Percentiles rank a stretch among this genome's conserved stretches.
phyloP scores from a whole-genome alignment of 352 stramenopile genomes.

The Phytophthora syringae region DNA sequence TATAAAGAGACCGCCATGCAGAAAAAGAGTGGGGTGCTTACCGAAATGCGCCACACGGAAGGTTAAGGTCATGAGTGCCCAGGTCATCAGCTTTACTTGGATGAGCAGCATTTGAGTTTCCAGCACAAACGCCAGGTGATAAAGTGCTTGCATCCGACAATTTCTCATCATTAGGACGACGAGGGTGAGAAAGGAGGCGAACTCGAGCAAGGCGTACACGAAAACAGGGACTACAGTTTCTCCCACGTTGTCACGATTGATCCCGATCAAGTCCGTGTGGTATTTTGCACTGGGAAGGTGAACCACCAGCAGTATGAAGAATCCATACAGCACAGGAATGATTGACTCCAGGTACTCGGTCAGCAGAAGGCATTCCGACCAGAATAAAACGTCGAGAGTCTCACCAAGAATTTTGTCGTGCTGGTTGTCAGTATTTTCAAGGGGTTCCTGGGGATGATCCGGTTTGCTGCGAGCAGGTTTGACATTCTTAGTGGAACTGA shows the following conservation, averaged over 20 bases:
- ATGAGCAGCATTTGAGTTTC: slow-evolving; percentile 34
- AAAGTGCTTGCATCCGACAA: slow-evolving; percentile 29
- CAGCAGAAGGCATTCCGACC: slow-evolving; percentile 41
- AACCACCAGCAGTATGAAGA: slow-evolving; percentile 28
- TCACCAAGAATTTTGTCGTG: slow-evolving; percentile 25
- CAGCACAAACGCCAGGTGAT: slow-evolving; percentile 43
- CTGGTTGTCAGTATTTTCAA: not conserved
- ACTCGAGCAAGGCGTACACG: slow-evolving; percentile 31
- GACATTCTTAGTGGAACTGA: not conserved
- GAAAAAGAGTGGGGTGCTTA: not conserved
- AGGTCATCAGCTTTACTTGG: slow-evolving; percentile 33
- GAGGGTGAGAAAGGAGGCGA: slow-evolving; percentile 33
- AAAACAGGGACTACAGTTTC: slow-evolving; percentile 18
- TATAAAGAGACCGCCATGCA: not conserved
- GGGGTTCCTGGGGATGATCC: not conserved
- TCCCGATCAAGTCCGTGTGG: slow-evolving; percentile 33
- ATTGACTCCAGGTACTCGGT: slow-evolving; percentile 51
- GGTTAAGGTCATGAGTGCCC: slow-evolving; percentile 30
- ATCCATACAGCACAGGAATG: slow-evolving; percentile 42
- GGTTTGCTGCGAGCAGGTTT: not conserved
- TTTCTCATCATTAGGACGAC: slow-evolving; percentile 24
- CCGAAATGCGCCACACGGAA: slow-evolving; percentile 23
- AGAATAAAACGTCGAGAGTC: slow-evolving; percentile 34
- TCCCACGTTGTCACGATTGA: slow-evolving; percentile 11
- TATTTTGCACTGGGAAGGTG: slow-evolving; percentile 37